Conservation (phyloP, 1,139 yeast species). For the Lodderomyces metapsilosis region DNA sequence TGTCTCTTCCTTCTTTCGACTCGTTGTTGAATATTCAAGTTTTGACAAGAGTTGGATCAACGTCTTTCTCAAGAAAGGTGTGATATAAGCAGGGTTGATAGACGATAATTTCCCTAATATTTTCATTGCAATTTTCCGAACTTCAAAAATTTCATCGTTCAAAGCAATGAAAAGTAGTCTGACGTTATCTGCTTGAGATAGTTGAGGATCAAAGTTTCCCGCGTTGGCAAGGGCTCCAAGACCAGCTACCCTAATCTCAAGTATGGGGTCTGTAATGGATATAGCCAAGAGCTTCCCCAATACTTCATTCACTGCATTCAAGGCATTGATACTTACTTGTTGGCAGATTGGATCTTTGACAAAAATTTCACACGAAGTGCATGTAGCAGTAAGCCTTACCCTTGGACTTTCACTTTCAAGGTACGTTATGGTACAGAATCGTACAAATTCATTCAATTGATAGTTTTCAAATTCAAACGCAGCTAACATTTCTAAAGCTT, state of each 20-base stretch:
- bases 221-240: conserved; percentile 62
- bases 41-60: conserved; percentile 83
- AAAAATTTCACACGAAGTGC: conserved; percentile 80
- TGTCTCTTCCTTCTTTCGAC: conserved; percentile 84
- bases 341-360: conserved; percentile 79
- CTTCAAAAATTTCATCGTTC: conserved; percentile 85
- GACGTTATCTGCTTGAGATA: conserved; percentile 92
- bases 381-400: conserved; percentile 81
- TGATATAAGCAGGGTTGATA: conserved; percentile 92
- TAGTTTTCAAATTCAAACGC: conserved; percentile 73
- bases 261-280: conserved; percentile 86
- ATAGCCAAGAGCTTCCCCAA: conserved; percentile 75
- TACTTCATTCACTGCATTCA: conserved; percentile 82
- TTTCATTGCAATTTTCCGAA: conserved; percentile 75
- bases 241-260: conserved; percentile 81
- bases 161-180: conserved; percentile 81
- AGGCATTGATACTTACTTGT: conserved; percentile 81
- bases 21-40: conserved; percentile 72
- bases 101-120: conserved; percentile 81
- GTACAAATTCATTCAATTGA: conserved; percentile 81
- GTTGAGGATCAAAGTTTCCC: conserved; percentile 80
- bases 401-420: conserved; percentile 76
- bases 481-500: conserved; percentile 71
- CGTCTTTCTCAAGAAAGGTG: conserved; percentile 86
- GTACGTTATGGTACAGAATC: conserved; percentile 77